phyloP scores from a whole-genome alignment of 495 filamentous ascomycete genomes.

The Tuber aestivum region DNA sequence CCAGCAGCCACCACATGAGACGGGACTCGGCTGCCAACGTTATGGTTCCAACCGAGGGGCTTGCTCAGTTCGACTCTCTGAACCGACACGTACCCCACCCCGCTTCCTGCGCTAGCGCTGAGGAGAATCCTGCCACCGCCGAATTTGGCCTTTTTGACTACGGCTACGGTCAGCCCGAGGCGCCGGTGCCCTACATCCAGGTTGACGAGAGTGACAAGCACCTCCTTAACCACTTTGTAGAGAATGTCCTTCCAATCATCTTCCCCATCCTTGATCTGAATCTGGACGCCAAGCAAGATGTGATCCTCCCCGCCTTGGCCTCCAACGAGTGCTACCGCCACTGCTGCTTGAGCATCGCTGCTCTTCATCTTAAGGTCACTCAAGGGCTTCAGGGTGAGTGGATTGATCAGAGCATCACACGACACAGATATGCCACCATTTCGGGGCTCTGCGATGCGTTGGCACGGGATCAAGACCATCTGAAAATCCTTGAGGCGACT shows the following conservation, averaged over 20 bases:
- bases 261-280: conserved; percentile 88
- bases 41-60: conserved; percentile 24
- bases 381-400: conserved; percentile 59
- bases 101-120: conserved; percentile 14
- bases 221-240: conserved; percentile 85
- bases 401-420: conserved; percentile 86
- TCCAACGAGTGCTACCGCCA: conserved; percentile 90
- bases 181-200: conserved; percentile 54
- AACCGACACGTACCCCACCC: conserved; percentile 19
- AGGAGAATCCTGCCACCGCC: conserved; percentile 31
- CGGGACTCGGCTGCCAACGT: conserved; percentile 29
- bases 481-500: conserved; percentile 85
- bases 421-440: conserved; percentile 84
- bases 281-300: conserved; percentile 66
- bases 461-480: conserved; percentile 69
- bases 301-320: conserved; percentile 77
- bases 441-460: conserved; percentile 79
- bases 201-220: conserved; percentile 84
- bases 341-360: conserved; percentile 90
- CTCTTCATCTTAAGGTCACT: conserved; percentile 86
- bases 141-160: conserved; percentile 70
- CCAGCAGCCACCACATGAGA: conserved; percentile 34
- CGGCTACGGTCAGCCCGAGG: conserved; percentile 59
- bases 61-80: conserved; percentile 24
- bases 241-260: conserved; percentile 77